phyloP scores from a whole-genome alignment of 139 green algal genomes.

The Mesotaenium endlicherianum region DNA sequence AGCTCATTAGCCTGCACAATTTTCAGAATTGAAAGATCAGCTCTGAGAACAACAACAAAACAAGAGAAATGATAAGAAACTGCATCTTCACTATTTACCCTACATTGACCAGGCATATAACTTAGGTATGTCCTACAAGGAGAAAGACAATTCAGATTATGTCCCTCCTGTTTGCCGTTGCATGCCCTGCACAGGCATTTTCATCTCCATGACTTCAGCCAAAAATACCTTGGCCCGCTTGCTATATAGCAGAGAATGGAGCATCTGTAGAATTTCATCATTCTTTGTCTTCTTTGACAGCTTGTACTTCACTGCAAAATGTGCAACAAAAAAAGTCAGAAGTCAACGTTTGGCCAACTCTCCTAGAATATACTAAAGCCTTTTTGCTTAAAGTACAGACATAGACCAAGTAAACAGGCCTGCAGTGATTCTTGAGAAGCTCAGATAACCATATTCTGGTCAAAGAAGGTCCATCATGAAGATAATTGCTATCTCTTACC shows the following conservation, averaged over 20 bases:
- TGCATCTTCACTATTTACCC: no score
- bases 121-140: no score
- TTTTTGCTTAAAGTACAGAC: background rate
- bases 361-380: background rate
- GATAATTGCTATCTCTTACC: background rate
- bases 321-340: background rate
- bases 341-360: background rate
- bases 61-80: background rate
- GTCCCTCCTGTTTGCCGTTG: no score
- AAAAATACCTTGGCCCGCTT: constrained; percentile 29
- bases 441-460: background rate
- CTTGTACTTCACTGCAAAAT: constrained; percentile 27
- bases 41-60: background rate
- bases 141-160: no score
- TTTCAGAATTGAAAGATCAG: background rate
- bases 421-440: no score
- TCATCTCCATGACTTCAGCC: no score
- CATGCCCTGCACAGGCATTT: no score
- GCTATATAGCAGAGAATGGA: constrained; percentile 33
- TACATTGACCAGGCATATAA: no score
- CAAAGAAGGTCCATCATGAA: background rate
- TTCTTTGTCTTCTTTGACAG: background rate
- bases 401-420: no score
- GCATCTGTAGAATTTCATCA: constrained; percentile 15
- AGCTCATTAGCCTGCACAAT: background rate